These are phyloP conservation scores for Cokeromyces recurvatus DNA, from an alignment of 371 early-diverging fungal genomes.

Conservation along the genomic window DNA sequence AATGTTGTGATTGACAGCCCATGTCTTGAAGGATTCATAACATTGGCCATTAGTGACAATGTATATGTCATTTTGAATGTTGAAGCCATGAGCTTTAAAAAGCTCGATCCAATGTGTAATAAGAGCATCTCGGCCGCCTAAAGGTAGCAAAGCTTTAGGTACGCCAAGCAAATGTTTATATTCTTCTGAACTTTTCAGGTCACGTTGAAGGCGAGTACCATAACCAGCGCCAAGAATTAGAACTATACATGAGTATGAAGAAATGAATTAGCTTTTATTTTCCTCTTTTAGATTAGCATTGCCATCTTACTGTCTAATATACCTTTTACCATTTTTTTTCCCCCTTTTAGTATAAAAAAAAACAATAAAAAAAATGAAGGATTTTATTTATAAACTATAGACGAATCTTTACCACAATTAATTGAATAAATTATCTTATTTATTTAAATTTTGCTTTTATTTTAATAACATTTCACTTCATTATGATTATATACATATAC, in stretches of 20 bases:
- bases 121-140: conserved; percentile 43
- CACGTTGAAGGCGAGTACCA: conserved; percentile 53
- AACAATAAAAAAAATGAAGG: too few relatives aligned
- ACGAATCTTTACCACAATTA: too few relatives aligned
- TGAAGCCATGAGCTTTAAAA: conserved; percentile 22
- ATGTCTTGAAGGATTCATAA: conserved; percentile 38
- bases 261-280: too few relatives aligned
- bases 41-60: conserved; percentile 44
- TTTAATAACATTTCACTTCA: too few relatives aligned
- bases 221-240: conserved; percentile 55
- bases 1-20: conserved; percentile 41
- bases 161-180: conserved; percentile 40
- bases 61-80: conserved; percentile 19
- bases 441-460: too few relatives aligned
- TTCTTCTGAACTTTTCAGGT: conserved; percentile 21
- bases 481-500: too few relatives aligned
- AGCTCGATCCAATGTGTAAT: conserved; percentile 50
- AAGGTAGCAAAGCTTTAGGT: conserved; percentile 49
- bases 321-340: too few relatives aligned
- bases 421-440: too few relatives aligned
- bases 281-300: too few relatives aligned
- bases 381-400: too few relatives aligned
- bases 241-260: conserved; percentile 21
- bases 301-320: too few relatives aligned
- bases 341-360: too few relatives aligned